A percentile compares a stretch with the other conserved stretches of the same genome.
Conservation (phyloP, 1,139 yeast genomes). For the Kazachstania sp. region DNA sequence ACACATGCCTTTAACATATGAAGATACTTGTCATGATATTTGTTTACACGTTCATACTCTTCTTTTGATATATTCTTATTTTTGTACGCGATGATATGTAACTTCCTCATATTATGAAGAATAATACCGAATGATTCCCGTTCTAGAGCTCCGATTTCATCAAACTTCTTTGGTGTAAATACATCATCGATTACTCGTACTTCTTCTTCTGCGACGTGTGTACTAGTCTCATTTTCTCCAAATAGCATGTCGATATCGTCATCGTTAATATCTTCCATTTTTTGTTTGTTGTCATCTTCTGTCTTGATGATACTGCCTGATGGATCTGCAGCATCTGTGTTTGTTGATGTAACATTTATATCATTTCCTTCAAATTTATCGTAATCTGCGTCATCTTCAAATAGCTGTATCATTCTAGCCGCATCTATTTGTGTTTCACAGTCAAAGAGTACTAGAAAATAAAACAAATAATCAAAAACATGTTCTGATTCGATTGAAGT, state of each 20-base stretch:
- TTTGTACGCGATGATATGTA: conserved; percentile 12
- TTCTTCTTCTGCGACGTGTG: conserved; percentile 22
- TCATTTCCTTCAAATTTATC: not conserved
- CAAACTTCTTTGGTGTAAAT: conserved; percentile 4
- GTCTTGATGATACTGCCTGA: not conserved
- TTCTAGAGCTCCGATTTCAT: conserved; percentile 10
- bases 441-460: conserved; percentile 27
- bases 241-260: conserved; percentile 32
- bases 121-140: conserved; percentile 24
- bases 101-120: conserved; percentile 16
- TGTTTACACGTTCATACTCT: conserved; percentile 15
- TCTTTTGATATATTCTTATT: conserved; percentile 16
- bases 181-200: conserved; percentile 6
- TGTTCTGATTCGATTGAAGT: conserved; percentile 20
- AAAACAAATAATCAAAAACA: conserved; percentile 25
- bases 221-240: conserved; percentile 29
- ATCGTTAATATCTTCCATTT: conserved; percentile 19
- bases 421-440: conserved; percentile 21
- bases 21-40: conserved; percentile 23
- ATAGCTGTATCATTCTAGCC: conserved; percentile 16
- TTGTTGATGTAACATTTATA: not conserved
- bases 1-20: conserved; percentile 23
- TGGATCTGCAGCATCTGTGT: not conserved
- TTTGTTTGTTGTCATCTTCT: conserved; percentile 11
- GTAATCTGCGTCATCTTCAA: conserved; percentile 12